Conservation (phyloP, 257 asterid genomes). For the Vinca minor region DNA sequence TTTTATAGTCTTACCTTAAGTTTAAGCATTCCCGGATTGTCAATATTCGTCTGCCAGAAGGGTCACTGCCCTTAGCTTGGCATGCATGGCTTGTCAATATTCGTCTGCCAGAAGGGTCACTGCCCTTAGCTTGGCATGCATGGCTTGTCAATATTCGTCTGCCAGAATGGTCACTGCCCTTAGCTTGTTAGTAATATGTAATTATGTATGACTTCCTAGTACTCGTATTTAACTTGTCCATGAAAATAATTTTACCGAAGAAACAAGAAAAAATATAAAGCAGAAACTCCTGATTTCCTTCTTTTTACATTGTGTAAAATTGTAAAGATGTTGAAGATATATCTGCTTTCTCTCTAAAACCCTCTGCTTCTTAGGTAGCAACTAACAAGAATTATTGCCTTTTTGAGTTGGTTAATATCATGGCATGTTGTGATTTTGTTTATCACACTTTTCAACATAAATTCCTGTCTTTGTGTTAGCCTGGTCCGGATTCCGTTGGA, state of each 20-base stretch:
- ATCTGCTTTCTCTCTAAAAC: not conserved
- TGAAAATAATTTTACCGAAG: not conserved
- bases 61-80: not conserved
- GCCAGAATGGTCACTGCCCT: not conserved
- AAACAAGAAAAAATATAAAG: not conserved
- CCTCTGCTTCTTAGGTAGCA: not conserved
- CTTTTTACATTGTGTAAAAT: not conserved
- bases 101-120: not conserved
- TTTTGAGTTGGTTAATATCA: not conserved
- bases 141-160: not conserved
- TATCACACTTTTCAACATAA: not conserved
- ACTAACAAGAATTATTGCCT: not conserved
- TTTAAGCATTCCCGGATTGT: not conserved
- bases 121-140: not conserved
- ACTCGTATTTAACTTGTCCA: not conserved
- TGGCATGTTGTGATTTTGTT: not conserved
- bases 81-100: not conserved
- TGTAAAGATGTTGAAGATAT: not conserved
- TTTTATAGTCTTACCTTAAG: too few species aligned
- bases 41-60: not conserved
- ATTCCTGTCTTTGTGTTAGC: constrained; percentile 37
- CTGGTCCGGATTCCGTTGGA: constrained; percentile 99
- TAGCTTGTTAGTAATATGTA: too few species aligned
- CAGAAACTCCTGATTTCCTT: not conserved
- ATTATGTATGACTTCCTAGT: not conserved